These are phyloP conservation scores for Eimeria praecox DNA, from an alignment of 169 alveolate genomes.

Conservation along the genomic window DNA sequence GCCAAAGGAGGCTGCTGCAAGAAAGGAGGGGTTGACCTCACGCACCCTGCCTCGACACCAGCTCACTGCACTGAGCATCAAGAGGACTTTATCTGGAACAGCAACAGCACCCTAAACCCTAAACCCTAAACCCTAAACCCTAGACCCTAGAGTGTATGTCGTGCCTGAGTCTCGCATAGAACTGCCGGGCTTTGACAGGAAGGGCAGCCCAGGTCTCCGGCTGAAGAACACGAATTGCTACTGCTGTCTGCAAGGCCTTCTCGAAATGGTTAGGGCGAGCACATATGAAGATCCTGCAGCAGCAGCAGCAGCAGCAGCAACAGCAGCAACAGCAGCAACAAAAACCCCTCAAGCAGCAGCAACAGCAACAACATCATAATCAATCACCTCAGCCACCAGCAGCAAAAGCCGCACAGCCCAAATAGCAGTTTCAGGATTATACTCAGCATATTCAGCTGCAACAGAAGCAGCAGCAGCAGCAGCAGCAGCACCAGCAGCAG, in stretches of 20 bases:
- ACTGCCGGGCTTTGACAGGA: constrained; percentile 85
- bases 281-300: constrained; percentile 85
- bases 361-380: background rate
- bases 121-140: constrained; percentile 27
- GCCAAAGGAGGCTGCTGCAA: background rate
- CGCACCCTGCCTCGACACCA: too few relatives aligned
- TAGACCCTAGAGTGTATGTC: background rate
- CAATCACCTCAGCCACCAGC: too few relatives aligned
- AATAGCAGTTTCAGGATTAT: constrained; percentile 7
- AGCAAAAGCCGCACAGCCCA: background rate
- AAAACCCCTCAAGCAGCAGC: constrained; percentile 79
- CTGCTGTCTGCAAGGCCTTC: constrained; percentile 89
- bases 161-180: constrained; percentile 89
- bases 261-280: constrained; percentile 89
- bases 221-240: constrained; percentile 87
- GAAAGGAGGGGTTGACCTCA: too few relatives aligned
- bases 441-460: background rate
- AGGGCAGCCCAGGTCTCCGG: constrained; percentile 88
- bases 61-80: background rate
- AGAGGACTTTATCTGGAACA: background rate
- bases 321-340: background rate
- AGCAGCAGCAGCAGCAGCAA: background rate
- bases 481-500: background rate
- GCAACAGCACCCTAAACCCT: background rate
- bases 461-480: constrained; percentile 14